Conservation (phyloP, 2,329 filamentous ascomycete genomes). For the Colletotrichum sp. region DNA sequence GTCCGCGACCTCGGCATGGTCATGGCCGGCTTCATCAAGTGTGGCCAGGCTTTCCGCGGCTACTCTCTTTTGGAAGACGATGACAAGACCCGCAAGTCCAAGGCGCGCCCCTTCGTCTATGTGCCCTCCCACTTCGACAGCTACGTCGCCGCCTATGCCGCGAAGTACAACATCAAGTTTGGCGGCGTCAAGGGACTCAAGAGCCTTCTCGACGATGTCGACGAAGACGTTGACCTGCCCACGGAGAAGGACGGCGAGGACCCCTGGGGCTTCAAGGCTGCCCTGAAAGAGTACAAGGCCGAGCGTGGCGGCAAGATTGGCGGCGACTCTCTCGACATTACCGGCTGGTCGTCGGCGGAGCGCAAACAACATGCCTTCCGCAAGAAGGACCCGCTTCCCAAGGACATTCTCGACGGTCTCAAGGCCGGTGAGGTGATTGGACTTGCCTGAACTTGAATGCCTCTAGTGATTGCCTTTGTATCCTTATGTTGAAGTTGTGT, state of each 20-base stretch:
- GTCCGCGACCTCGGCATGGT: slow-evolving; percentile 40
- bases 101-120: slow-evolving; percentile 25
- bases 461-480: neutral
- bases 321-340: slow-evolving; percentile 42
- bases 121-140: slow-evolving; percentile 28
- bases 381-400: slow-evolving; percentile 39
- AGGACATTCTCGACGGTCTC: slow-evolving; percentile 35
- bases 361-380: slow-evolving; percentile 35
- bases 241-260: slow-evolving; percentile 21
- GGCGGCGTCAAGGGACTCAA: slow-evolving; percentile 29
- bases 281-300: slow-evolving; percentile 26
- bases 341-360: slow-evolving; percentile 34
- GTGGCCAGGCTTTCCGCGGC: slow-evolving; percentile 19
- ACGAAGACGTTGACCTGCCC: slow-evolving; percentile 30
- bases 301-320: slow-evolving; percentile 31
- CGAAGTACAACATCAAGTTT: slow-evolving; percentile 35
- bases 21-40: slow-evolving; percentile 39
- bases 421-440: slow-evolving; percentile 39
- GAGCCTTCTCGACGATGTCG: slow-evolving; percentile 17
- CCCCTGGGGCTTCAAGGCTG: slow-evolving; percentile 30
- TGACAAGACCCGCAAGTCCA: slow-evolving; percentile 9
- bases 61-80: slow-evolving; percentile 22
- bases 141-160: slow-evolving; percentile 38
- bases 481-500: neutral
- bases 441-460: neutral